These are phyloP conservation scores for Hymenoscyphus infarciens DNA, from an alignment of 2,329 filamentous ascomycete species.

Conservation along the genomic window DNA sequence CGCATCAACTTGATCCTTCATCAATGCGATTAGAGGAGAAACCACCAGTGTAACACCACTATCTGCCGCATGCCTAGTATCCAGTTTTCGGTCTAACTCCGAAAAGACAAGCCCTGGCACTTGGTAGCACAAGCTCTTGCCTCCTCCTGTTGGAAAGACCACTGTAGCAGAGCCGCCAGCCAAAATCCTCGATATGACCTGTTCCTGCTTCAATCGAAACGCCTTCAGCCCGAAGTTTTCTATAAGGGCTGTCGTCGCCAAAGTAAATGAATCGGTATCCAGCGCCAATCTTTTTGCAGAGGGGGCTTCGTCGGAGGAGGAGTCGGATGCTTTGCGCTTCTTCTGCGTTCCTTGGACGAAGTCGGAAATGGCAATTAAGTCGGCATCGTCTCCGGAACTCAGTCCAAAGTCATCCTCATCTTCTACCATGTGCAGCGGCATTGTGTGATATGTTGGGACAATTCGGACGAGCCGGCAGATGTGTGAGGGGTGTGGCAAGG, in stretches of 20 bases:
- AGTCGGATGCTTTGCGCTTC: background rate
- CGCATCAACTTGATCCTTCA: constrained; percentile 60
- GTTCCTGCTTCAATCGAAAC: constrained; percentile 46
- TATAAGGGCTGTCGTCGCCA: constrained; percentile 38
- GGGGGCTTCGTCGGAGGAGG: background rate
- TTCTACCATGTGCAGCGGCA: background rate
- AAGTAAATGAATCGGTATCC: constrained; percentile 10
- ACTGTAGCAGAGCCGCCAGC: constrained; percentile 42
- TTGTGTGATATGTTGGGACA: background rate
- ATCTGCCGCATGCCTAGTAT: constrained; percentile 23
- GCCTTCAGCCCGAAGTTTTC: constrained; percentile 39
- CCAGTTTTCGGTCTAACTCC: constrained; percentile 37
- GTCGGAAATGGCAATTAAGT: constrained; percentile 14
- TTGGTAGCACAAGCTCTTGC: constrained; percentile 43
- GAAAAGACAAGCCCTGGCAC: constrained; percentile 43
- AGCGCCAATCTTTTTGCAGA: constrained; percentile 14
- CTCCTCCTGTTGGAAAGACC: constrained; percentile 42
- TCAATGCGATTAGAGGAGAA: constrained; percentile 53
- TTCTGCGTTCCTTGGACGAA: constrained; percentile 2
- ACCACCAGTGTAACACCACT: constrained; percentile 53
- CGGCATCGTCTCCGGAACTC: constrained; percentile 22
- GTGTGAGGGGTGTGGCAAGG: background rate
- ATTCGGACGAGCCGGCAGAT: background rate
- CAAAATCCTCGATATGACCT: constrained; percentile 42
- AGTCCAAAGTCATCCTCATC: constrained; percentile 21